Conservation (phyloP, 768 basidiomycete genomes). For the Trametes cubensis region DNA sequence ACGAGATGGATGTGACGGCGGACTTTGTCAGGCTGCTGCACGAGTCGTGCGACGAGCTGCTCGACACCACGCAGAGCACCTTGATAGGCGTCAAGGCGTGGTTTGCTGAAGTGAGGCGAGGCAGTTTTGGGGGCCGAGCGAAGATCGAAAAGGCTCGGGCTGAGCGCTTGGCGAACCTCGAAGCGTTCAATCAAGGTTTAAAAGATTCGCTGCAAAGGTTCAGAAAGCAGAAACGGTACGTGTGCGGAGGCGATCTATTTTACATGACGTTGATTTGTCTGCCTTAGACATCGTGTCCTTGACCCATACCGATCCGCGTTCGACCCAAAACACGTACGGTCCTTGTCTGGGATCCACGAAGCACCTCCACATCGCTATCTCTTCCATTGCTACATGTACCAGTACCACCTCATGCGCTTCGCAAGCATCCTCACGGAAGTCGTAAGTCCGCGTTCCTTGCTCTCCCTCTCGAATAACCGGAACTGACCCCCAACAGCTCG, state of each 20-base stretch:
- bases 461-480: background rate
- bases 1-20: constrained; percentile 45
- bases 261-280: background rate
- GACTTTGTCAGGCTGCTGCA: constrained; percentile 48
- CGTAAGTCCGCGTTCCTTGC: constrained; percentile 33
- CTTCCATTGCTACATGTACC: constrained; percentile 76
- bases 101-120: constrained; percentile 46
- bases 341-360: constrained; percentile 38
- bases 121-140: constrained; percentile 39
- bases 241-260: background rate
- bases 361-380: constrained; percentile 67
- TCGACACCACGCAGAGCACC: constrained; percentile 45
- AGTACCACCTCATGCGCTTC: constrained; percentile 52
- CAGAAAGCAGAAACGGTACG: constrained; percentile 52
- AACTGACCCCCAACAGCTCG: constrained; percentile 45
- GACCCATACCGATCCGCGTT: constrained; percentile 64
- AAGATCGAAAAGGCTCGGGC: constrained; percentile 37
- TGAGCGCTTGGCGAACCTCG: constrained; percentile 42
- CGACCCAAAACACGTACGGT: constrained; percentile 37
- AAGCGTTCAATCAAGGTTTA: constrained; percentile 43
- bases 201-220: constrained; percentile 47
- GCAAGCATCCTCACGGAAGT: constrained; percentile 35
- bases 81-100: constrained; percentile 50
- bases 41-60: constrained; percentile 56
- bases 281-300: constrained; percentile 48